Percentiles rank a stretch among this genome's conserved stretches.
Evolutionary conservation across 768 basidiomycete genomes (phyloP).

Genomic region (Chalciporus sphaerocephalus): DNA sequence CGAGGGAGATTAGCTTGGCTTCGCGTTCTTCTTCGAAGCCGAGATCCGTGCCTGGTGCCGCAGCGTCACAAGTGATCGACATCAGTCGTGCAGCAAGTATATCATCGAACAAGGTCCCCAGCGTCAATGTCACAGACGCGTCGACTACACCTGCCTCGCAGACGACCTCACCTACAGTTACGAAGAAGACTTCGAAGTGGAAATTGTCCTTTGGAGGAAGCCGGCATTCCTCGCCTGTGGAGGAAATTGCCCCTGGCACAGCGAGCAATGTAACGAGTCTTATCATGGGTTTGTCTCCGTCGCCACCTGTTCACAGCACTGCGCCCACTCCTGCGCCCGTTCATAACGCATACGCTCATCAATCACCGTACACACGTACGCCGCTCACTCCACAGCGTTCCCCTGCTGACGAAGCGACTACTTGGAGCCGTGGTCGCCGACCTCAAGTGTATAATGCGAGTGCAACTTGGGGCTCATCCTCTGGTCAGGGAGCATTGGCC

Average conservation of each 20-base stretch:
- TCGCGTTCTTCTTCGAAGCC: slow-evolving; percentile 45
- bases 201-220: slow-evolving; percentile 52
- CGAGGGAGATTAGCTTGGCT: slow-evolving; percentile 75
- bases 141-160: slow-evolving; percentile 20
- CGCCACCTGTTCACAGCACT: slow-evolving; percentile 6
- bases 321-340: not conserved
- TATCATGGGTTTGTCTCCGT: slow-evolving; percentile 53
- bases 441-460: slow-evolving; percentile 20
- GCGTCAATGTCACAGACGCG: slow-evolving; percentile 23
- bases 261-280: slow-evolving; percentile 74
- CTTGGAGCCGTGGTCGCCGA: slow-evolving; percentile 50
- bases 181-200: slow-evolving; percentile 76
- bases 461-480: slow-evolving; percentile 20
- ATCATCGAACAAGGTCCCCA: slow-evolving; percentile 36
- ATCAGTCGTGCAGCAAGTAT: slow-evolving; percentile 23
- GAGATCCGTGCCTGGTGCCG: slow-evolving; percentile 15
- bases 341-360: slow-evolving; percentile 11
- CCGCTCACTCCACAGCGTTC: slow-evolving; percentile 32
- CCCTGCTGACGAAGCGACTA: slow-evolving; percentile 40
- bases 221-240: slow-evolving; percentile 43
- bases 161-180: slow-evolving; percentile 35
- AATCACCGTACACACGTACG: slow-evolving; percentile 26
- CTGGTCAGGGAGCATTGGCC: slow-evolving; percentile 8
- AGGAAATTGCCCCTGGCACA: slow-evolving; percentile 49
- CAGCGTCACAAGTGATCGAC: slow-evolving; percentile 18